A percentile compares a stretch with the other conserved stretches of the same genome.
These are phyloP conservation scores for Colletotrichum filicis DNA, from an alignment of 2,329 filamentous ascomycete species.

Conservation along the genomic window DNA sequence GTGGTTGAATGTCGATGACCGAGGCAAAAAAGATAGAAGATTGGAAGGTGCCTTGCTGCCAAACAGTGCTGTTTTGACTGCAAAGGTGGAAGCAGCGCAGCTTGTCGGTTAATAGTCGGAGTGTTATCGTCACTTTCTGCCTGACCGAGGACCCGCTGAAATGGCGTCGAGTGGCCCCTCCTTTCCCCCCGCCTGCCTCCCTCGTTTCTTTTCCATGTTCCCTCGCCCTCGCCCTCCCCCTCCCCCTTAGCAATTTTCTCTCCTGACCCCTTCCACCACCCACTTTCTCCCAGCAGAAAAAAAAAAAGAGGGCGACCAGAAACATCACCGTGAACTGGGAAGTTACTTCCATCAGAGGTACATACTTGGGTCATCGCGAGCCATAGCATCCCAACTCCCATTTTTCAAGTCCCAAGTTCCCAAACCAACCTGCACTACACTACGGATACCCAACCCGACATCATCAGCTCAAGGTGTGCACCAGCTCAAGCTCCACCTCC, in stretches of 20 bases:
- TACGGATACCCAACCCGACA: background rate
- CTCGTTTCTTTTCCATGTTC: slow-evolving; percentile 36
- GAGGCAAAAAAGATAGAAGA: background rate
- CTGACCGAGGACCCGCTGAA: background rate
- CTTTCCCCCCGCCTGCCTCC: slow-evolving; percentile 15
- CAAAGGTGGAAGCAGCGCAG: too few relatives aligned
- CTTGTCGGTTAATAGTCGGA: slow-evolving; percentile 7
- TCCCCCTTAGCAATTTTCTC: slow-evolving; percentile 32
- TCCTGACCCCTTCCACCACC: slow-evolving; percentile 33
- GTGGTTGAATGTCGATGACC: background rate
- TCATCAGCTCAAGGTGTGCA: slow-evolving; percentile 2
- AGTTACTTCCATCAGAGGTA: slow-evolving; percentile 57
- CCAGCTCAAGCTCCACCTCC: background rate
- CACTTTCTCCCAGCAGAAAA: slow-evolving; percentile 36
- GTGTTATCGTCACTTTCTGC: background rate
- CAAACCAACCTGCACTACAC: slow-evolving; percentile 1
- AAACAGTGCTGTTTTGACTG: too few relatives aligned
- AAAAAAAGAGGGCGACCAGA: slow-evolving; percentile 47
- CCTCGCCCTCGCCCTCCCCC: slow-evolving; percentile 19
- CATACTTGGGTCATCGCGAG: slow-evolving; percentile 38
- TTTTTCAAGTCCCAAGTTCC: background rate
- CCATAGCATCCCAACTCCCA: slow-evolving; percentile 27
- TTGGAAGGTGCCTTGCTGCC: background rate
- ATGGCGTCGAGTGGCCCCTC: slow-evolving; percentile 1
- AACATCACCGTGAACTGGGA: slow-evolving; percentile 49